These are phyloP conservation scores for Amylostereum areolatum DNA, from an alignment of 1,284 basidiomycete genomes.

Conservation along the genomic window DNA sequence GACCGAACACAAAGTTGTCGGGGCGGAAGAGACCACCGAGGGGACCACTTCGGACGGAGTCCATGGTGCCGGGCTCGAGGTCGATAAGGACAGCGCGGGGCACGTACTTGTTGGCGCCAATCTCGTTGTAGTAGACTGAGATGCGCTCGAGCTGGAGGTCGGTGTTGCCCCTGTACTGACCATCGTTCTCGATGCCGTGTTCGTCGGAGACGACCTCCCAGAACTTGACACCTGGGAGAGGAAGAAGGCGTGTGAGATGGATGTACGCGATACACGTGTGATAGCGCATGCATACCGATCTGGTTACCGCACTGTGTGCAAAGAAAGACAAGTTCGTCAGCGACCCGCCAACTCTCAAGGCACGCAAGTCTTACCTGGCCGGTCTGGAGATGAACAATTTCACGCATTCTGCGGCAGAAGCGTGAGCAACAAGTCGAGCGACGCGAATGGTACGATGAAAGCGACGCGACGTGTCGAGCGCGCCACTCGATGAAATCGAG, in stretches of 20 bases:
- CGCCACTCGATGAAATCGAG: neutral
- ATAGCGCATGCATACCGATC: slow-evolving; percentile 57
- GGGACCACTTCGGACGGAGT: slow-evolving; percentile 84
- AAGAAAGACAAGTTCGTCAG: slow-evolving; percentile 10
- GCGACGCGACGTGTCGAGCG: slow-evolving; percentile 4
- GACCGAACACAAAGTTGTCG: slow-evolving; percentile 91
- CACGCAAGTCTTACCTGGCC: slow-evolving; percentile 66
- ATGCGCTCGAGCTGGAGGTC: slow-evolving; percentile 98
- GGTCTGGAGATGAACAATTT: slow-evolving; percentile 96
- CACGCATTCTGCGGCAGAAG: slow-evolving; percentile 70
- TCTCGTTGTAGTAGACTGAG: slow-evolving; percentile 94
- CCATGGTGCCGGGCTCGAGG: slow-evolving; percentile 97
- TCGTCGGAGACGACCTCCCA: slow-evolving; percentile 98
- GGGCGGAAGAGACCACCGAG: slow-evolving; percentile 88
- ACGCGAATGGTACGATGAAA: slow-evolving; percentile 9
- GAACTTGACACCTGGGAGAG: slow-evolving; percentile 84
- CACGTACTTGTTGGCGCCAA: slow-evolving; percentile 90
- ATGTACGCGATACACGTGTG: neutral
- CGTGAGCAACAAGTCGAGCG: slow-evolving; percentile 1
- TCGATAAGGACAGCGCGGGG: slow-evolving; percentile 94
- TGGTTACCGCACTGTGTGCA: slow-evolving; percentile 87
- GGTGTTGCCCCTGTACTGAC: slow-evolving; percentile 88
- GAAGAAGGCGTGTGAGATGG: neutral
- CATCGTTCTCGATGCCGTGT: slow-evolving; percentile 92
- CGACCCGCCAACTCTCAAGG: slow-evolving; percentile 14